These are phyloP conservation scores for Sporothrix euskadiensis DNA, from an alignment of 2,329 filamentous ascomycete species.

Conservation along the genomic window DNA sequence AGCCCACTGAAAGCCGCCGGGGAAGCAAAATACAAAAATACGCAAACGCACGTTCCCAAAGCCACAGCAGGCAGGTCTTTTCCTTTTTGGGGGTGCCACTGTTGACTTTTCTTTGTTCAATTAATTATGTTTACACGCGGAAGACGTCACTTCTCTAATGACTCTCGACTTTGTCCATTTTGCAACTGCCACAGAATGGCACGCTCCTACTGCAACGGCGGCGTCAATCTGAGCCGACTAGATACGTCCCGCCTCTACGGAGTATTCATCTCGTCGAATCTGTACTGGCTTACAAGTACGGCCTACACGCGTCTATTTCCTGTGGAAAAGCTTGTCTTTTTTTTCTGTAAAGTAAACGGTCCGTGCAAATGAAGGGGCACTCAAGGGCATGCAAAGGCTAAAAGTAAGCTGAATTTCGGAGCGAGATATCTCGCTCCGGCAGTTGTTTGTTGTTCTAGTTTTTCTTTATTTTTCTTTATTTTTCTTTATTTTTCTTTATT, in stretches of 20 bases:
- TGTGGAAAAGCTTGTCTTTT: neutral
- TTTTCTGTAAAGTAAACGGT: neutral
- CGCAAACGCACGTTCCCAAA: too few relatives aligned
- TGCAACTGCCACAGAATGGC: neutral
- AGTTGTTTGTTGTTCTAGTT: neutral
- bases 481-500: neutral
- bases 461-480: neutral
- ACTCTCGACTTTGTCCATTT: too few relatives aligned
- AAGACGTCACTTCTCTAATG: neutral
- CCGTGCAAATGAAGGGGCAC: neutral
- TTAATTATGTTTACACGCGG: too few relatives aligned
- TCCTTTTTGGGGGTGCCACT: neutral
- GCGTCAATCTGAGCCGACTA: neutral
- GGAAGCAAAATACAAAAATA: neutral
- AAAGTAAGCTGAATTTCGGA: constrained; percentile 8
- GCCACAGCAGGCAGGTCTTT: neutral
- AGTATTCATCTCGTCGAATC: too few relatives aligned
- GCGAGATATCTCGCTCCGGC: neutral
- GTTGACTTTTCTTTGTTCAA: too few relatives aligned
- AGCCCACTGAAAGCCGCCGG: neutral
- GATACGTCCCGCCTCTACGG: neutral
- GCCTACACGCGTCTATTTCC: neutral
- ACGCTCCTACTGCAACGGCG: neutral
- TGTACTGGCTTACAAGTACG: neutral
- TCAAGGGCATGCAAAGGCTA: neutral